Percentiles rank a stretch among this genome's conserved stretches.
Evolutionary conservation across 345 rosid genomes (phyloP).

Genomic region (Eucalyptus cloeziana): DNA sequence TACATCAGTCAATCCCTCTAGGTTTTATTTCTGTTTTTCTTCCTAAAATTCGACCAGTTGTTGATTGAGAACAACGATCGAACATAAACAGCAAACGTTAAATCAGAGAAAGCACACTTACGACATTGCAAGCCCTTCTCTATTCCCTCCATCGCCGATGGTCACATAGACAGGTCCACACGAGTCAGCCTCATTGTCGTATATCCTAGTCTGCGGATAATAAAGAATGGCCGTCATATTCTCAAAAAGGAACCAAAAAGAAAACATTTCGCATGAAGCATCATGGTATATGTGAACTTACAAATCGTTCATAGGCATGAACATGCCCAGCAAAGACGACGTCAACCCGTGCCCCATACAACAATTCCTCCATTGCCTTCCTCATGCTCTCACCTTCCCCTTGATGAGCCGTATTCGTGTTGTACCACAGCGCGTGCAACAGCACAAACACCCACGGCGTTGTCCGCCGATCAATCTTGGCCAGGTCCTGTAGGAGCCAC

Average conservation of each 20-base stretch:
- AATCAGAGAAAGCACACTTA: slow-evolving; percentile 5
- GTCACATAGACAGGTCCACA: slow-evolving; percentile 81
- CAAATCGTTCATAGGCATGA: slow-evolving; percentile 92
- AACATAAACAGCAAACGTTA: not conserved
- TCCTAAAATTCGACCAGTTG: not conserved
- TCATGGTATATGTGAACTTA: slow-evolving; percentile 11
- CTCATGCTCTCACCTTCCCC: slow-evolving; percentile 95
- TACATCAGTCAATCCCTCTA: not conserved
- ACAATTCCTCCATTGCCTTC: slow-evolving; percentile 53
- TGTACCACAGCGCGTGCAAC: slow-evolving; percentile 91
- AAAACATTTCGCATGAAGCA: not conserved
- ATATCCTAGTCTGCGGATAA: slow-evolving; percentile 46
- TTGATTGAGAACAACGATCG: not conserved
- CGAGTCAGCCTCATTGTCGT: slow-evolving; percentile 50
- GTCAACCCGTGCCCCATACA: slow-evolving; percentile 69
- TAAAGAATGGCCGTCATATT: not conserved
- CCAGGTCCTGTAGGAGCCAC: slow-evolving; percentile 64
- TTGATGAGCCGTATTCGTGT: slow-evolving; percentile 69
- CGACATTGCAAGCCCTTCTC: slow-evolving; percentile 77
- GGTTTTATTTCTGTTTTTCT: not conserved
- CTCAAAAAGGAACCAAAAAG: not conserved
- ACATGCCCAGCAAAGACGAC: slow-evolving; percentile 80
- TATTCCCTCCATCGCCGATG: slow-evolving; percentile 92
- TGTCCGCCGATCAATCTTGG: slow-evolving; percentile 33
- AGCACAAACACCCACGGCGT: slow-evolving; percentile 85